Conservation (phyloP, 2,329 filamentous ascomycete species). For the Penicillium fuscoglaucum region DNA sequence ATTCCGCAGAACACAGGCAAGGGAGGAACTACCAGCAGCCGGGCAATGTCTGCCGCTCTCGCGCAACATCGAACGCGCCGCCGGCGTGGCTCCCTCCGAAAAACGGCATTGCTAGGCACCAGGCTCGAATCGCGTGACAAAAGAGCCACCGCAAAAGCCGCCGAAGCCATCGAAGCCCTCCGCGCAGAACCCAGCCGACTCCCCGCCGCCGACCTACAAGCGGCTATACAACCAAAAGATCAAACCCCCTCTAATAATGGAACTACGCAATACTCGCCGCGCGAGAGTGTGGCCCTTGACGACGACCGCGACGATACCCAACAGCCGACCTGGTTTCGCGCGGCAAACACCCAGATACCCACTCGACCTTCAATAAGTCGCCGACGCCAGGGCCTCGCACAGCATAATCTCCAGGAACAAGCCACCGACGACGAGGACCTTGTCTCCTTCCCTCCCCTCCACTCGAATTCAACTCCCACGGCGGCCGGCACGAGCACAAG, state of each 20-base stretch:
- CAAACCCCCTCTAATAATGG: constrained; percentile 11
- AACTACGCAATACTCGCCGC: constrained; percentile 5
- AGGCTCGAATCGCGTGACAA: constrained; percentile 39
- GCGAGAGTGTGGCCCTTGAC: constrained; percentile 15
- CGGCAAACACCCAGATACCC: constrained; percentile 18
- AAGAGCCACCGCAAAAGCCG: constrained; percentile 23
- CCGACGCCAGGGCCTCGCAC: constrained; percentile 46
- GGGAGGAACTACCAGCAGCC: constrained; percentile 36
- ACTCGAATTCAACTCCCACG: constrained; percentile 27
- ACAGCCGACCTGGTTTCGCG: constrained; percentile 22
- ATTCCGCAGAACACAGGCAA: constrained; percentile 20
- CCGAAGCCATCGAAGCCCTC: constrained; percentile 21
- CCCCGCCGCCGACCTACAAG: constrained; percentile 9
- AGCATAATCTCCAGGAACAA: constrained; percentile 63
- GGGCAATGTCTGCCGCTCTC: constrained; percentile 52
- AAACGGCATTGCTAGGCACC: constrained; percentile 76
- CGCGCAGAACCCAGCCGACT: constrained; percentile 12
- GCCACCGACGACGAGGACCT: constrained; percentile 84
- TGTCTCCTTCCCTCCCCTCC: constrained; percentile 61
- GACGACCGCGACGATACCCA: constrained; percentile 10
- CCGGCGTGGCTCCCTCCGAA: constrained; percentile 80
- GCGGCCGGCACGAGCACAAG: constrained; percentile 13
- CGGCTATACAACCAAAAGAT: constrained; percentile 4
- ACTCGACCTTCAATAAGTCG: constrained; percentile 28
- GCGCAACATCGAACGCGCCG: constrained; percentile 61